Evolutionary conservation across 2,329 filamentous ascomycete genomes (phyloP), one percentile per base, ranked within the genome.

Genomic region (Xylaria sp.): DNA sequence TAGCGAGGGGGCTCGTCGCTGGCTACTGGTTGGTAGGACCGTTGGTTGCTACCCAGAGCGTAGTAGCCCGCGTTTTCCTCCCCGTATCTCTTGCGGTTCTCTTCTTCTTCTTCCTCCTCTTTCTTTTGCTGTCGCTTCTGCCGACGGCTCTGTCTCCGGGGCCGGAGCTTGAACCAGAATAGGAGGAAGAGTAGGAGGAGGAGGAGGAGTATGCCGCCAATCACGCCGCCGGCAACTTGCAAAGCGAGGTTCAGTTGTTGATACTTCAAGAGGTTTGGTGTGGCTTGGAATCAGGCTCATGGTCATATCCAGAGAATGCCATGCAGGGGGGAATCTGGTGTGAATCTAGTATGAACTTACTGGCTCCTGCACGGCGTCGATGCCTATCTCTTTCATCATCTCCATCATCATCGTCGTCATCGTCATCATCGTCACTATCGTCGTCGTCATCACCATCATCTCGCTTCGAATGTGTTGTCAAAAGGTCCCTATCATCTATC

Each of bases 391-490:
- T 59, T 2, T 67, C 30, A n/a, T 73, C 71, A 17, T 71, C 71
- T 34, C 70, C 70, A 1, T 65, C 71, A 4, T 58, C 65, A 2
- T 70, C 65, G 14, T 72, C 72, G 19, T 72, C 72, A 9, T 67
- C 63, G 19, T 71, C 71, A 42, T 71, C 70, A 4, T 71, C 61
- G 7, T 53, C 19, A 21, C 68, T 57, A 19, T 61, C 68, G 45
- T 55, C 45, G 4, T 61, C 56, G 2, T 65, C 65, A 3, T 62
- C 57, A 8, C 59, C 57, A 1, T 63, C 39, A 6, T 62, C 61
- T 34, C 65, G 57, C 19, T 3, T 51, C 2, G 61, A 56, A 36
- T 50, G 14, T 24, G 30, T 54, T 64, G 8, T 56, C n/a, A 19
- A 34, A 39, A 24, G 11, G 3, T 19, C 48, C 3, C 21, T 30